Evolutionary conservation across 176 grass and related monocot genomes (phyloP).

Genomic region (Eremochloa ophiuroides): DNA sequence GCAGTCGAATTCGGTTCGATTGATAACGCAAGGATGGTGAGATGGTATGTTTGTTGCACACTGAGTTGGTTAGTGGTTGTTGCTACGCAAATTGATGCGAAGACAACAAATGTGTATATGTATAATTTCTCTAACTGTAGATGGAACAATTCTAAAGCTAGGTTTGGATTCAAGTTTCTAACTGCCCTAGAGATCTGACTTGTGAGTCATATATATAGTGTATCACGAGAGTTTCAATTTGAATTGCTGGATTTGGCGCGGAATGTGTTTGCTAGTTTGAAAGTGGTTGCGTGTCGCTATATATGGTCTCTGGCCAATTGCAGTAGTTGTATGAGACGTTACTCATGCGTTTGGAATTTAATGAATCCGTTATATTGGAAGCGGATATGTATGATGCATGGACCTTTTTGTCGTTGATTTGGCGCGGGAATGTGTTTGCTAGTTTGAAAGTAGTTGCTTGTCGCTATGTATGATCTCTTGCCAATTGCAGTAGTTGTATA

Average conservation of each 20-base stretch:
- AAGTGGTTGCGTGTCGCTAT: background rate
- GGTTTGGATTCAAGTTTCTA: background rate
- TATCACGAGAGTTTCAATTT: background rate
- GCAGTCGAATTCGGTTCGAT: background rate
- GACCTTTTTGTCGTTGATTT: background rate
- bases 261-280: constrained; percentile 7
- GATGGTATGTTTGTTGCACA: background rate
- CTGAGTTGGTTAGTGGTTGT: background rate
- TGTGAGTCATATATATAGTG: background rate
- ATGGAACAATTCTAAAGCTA: background rate
- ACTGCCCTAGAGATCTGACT: background rate
- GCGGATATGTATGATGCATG: background rate
- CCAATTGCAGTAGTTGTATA: background rate
- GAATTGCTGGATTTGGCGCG: constrained; percentile 7
- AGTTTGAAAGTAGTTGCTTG: background rate
- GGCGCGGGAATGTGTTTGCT: constrained; percentile 2
- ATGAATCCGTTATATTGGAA: background rate
- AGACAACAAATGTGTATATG: background rate
- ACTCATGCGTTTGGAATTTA: background rate
- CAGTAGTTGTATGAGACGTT: background rate
- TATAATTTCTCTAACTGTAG: background rate
- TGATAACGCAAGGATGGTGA: background rate
- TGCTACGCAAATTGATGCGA: background rate
- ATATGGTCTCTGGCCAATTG: background rate
- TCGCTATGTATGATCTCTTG: background rate